Conservation (phyloP, 2,329 filamentous ascomycete genomes). For the Ophiocordyceps robertsii region DNA sequence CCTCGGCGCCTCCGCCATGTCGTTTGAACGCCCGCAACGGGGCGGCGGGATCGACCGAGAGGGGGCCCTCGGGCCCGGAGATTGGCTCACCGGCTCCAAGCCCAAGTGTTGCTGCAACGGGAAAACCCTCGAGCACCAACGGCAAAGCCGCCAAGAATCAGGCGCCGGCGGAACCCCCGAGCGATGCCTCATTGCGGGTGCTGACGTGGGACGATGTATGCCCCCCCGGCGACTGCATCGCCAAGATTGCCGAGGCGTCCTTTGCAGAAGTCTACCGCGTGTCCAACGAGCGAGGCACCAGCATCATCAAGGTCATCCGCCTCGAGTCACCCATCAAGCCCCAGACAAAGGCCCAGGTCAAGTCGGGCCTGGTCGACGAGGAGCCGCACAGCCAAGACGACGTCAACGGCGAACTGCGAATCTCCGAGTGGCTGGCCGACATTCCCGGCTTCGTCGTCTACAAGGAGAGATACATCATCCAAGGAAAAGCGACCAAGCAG, state of each 20-base stretch:
- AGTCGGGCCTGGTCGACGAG: conserved; percentile 42
- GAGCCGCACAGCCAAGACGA: conserved; percentile 41
- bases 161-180: conserved; percentile 3
- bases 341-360: conserved; percentile 42
- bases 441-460: conserved; percentile 53
- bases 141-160: background rate
- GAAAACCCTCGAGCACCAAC: background rate
- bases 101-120: background rate
- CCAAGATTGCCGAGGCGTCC: conserved; percentile 54
- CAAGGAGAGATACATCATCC: conserved; percentile 48
- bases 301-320: conserved; percentile 52
- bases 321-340: conserved; percentile 43
- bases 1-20: too few relatives aligned
- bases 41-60: background rate
- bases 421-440: conserved; percentile 50
- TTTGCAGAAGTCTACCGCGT: conserved; percentile 54
- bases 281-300: conserved; percentile 43
- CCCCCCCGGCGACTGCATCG: conserved; percentile 35
- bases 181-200: conserved; percentile 21
- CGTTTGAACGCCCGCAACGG: background rate
- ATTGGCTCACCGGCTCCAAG: background rate
- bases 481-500: conserved; percentile 37
- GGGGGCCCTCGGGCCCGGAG: conserved; percentile 1
- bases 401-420: conserved; percentile 44
- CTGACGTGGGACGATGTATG: conserved; percentile 47